Conservation (phyloP, 164 flowering plant genomes). For the Chloranthus sessilifolius region DNA sequence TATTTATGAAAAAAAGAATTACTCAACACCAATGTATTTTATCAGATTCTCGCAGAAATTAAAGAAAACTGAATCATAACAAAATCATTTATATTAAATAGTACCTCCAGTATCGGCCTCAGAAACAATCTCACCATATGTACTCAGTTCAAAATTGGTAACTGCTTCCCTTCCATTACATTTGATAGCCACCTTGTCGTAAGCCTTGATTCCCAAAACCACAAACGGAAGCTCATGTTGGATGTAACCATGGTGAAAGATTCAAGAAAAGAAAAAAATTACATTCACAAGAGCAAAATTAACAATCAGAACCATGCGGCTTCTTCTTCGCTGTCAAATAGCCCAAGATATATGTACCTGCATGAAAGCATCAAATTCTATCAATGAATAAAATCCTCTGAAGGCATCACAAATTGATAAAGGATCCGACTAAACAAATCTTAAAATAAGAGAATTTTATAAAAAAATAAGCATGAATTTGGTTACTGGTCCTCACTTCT, state of each 20-base stretch:
- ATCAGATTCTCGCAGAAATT: background rate
- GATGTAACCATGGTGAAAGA: slow-evolving; percentile 32
- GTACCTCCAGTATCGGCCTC: slow-evolving; percentile 46
- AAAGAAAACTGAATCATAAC: background rate
- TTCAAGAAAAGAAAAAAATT: slow-evolving; percentile 19
- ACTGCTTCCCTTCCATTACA: slow-evolving; percentile 90
- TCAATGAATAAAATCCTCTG: too few relatives aligned
- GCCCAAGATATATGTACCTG: slow-evolving; percentile 98
- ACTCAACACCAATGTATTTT: too few relatives aligned
- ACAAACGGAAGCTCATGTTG: slow-evolving; percentile 40
- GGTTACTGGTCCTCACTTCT: slow-evolving; percentile 50
- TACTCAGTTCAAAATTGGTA: slow-evolving; percentile 81
- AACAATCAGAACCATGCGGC: slow-evolving; percentile 89
- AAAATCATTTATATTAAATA: background rate
- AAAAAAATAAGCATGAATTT: background rate
- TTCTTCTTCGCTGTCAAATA: slow-evolving; percentile 88
- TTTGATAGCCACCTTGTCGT: slow-evolving; percentile 89
- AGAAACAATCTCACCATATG: slow-evolving; percentile 50
- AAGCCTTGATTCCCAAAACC: slow-evolving; percentile 75
- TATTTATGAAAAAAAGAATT: too few relatives aligned
- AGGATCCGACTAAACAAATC: too few relatives aligned
- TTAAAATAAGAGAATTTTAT: slow-evolving; percentile 1
- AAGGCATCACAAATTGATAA: too few relatives aligned
- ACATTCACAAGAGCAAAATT: slow-evolving; percentile 38
- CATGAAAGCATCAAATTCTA: slow-evolving; percentile 47